Conservation (phyloP, 1,139 yeast species). For the Debaryomyces sp. region DNA sequence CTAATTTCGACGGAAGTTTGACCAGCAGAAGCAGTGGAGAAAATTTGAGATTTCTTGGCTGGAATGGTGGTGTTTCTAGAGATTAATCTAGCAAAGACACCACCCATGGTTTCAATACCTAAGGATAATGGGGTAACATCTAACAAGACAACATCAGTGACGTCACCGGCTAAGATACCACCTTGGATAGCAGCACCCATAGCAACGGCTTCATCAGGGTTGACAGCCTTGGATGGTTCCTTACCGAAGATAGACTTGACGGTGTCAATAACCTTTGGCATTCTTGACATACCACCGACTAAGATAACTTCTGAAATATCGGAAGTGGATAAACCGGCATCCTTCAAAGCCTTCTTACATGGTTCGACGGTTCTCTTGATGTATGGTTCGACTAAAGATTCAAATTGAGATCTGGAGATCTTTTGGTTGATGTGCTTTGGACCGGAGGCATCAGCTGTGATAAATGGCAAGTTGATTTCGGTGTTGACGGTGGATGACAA, state of each 20-base stretch:
- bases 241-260: slow-evolving; percentile 90
- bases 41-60: slow-evolving; percentile 89
- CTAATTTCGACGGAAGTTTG: slow-evolving; percentile 95
- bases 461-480: slow-evolving; percentile 95
- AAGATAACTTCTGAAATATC: slow-evolving; percentile 93
- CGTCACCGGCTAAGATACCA: slow-evolving; percentile 98
- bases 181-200: slow-evolving; percentile 99
- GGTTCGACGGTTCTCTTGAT: slow-evolving; percentile 95
- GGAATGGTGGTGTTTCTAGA: slow-evolving; percentile 95
- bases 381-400: slow-evolving; percentile 85
- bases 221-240: slow-evolving; percentile 98
- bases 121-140: slow-evolving; percentile 94
- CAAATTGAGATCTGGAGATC: slow-evolving; percentile 91
- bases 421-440: slow-evolving; percentile 98
- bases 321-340: slow-evolving; percentile 84
- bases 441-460: slow-evolving; percentile 94
- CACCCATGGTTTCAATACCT: slow-evolving; percentile 96
- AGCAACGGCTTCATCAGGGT: slow-evolving; percentile 99
- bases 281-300: slow-evolving; percentile 99
- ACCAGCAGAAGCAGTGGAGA: slow-evolving; percentile 96
- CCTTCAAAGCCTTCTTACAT: slow-evolving; percentile 97
- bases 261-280: slow-evolving; percentile 99
- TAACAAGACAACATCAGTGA: slow-evolving; percentile 88
- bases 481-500: slow-evolving; percentile 92
- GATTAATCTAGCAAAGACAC: slow-evolving; percentile 91